Evolutionary conservation across 345 rosid species (phyloP), one percentile per base, ranked within the genome.

Genomic region (Firmiana major): DNA sequence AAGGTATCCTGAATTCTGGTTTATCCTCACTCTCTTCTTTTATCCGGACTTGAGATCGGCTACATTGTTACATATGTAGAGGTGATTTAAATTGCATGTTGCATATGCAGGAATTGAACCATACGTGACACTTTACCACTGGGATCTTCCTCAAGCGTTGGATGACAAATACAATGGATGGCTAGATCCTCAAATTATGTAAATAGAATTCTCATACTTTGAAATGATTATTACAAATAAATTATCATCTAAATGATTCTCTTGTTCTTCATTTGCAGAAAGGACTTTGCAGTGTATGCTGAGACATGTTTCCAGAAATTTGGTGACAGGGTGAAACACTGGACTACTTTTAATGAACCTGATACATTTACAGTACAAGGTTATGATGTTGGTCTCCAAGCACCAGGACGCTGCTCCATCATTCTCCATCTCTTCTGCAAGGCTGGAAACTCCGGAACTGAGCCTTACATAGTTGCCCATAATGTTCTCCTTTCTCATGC

Each of bases 101-200:
- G 81, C 43, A 13, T 75, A 9, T 46, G 78, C 86, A 94, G 98
- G 99, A 75, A 90, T 96, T 71, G 84, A 89, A 79, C 99, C 99
- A 5, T 93, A 91, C 69, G 97, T 92, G 78, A 92, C 99, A 0
- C 63, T 96, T 59, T 96, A 89, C 85, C 99, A 96, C 45, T 96
- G 99, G 99, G 99, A 96, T 83, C 97, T 96, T 83, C 99, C 99
- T 73, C 99, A 89, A 46, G 93, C 97, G 57, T 87, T 96, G 75
- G 82, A 87, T n/a, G 94, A 96, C 64, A 81, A 75, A 72, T 96
- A 96, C 84, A 87, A 82, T 2, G 99, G 98, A 76, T 96, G 98
- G 99, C 90, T 96, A 16, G 82, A 82, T 57, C 88, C 85, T 9
- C 87, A 80, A 72, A 93, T 96, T 78, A 88, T 92, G 99, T 96